These are phyloP conservation scores for Candida dendrica DNA, from an alignment of 805 yeast species.

Conservation along the genomic window DNA sequence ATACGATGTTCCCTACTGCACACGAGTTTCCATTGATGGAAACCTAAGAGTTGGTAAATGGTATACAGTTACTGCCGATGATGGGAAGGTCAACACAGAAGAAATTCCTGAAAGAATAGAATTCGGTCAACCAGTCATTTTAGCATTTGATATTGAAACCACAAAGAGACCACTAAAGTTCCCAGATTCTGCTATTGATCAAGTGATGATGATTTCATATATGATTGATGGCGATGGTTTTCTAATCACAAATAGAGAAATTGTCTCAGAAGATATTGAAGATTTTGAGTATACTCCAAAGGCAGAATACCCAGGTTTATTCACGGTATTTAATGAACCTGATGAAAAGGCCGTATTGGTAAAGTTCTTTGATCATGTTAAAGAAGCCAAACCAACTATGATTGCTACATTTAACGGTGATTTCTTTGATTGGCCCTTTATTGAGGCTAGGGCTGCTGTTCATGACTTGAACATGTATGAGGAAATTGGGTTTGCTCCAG, in stretches of 20 bases:
- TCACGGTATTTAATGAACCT: slow-evolving; percentile 83
- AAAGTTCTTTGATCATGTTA: slow-evolving; percentile 82
- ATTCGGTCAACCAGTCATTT: slow-evolving; percentile 94
- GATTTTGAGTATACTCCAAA: slow-evolving; percentile 97
- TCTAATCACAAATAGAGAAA: slow-evolving; percentile 88
- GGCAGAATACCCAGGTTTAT: slow-evolving; percentile 89
- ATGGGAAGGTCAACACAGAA: slow-evolving; percentile 44
- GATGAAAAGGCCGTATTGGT: slow-evolving; percentile 71
- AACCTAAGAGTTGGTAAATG: slow-evolving; percentile 90
- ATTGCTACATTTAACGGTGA: slow-evolving; percentile 98
- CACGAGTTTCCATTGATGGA: slow-evolving; percentile 88
- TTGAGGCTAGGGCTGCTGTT: slow-evolving; percentile 76
- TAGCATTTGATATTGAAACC: slow-evolving; percentile 97
- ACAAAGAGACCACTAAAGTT: slow-evolving; percentile 94
- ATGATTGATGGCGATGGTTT: slow-evolving; percentile 98
- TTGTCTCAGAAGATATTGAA: slow-evolving; percentile 88
- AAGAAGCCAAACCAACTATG: slow-evolving; percentile 89
- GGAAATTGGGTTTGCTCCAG: slow-evolving; percentile 91
- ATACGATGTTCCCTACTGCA: slow-evolving; percentile 95
- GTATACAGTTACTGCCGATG: slow-evolving; percentile 71
- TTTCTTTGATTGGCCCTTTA: slow-evolving; percentile 98
- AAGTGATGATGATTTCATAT: slow-evolving; percentile 97
- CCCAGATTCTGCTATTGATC: slow-evolving; percentile 87
- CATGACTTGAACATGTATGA: slow-evolving; percentile 85
- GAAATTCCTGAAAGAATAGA: slow-evolving; percentile 74